Percentiles rank a stretch among this genome's conserved stretches.
phyloP scores from a whole-genome alignment of 169 alveolate species.

The Plasmodium malariae region DNA sequence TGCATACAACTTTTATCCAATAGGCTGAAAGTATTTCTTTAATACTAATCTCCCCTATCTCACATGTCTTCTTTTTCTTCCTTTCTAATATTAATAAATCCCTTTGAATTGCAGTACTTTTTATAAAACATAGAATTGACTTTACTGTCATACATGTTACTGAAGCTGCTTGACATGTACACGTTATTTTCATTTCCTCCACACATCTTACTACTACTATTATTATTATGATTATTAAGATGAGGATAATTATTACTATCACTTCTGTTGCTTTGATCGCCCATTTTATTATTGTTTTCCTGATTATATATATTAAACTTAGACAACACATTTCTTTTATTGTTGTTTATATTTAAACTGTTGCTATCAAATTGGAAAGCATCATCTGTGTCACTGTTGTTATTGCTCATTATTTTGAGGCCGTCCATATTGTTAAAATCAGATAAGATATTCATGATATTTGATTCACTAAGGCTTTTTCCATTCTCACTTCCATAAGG shows the following conservation, averaged over 20 bases:
- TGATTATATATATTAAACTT: conserved; percentile 5
- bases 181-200: background rate
- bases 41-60: too few relatives aligned
- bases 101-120: conserved; percentile 17
- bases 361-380: background rate
- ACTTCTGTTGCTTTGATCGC: background rate
- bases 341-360: background rate
- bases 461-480: conserved; percentile 51
- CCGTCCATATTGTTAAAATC: conserved; percentile 17
- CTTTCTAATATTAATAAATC: conserved; percentile 3
- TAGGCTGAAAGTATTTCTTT: too few relatives aligned
- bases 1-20: too few relatives aligned
- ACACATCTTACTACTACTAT: too few relatives aligned
- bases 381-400: background rate
- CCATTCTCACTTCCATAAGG: background rate
- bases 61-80: conserved; percentile 28
- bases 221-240: too few relatives aligned
- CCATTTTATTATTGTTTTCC: background rate
- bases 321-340: background rate
- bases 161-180: conserved; percentile 9
- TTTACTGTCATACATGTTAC: conserved; percentile 23
- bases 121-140: conserved; percentile 21
- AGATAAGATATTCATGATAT: conserved; percentile 14
- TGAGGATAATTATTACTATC: background rate
- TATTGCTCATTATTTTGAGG: background rate